Evolutionary conservation across 495 filamentous ascomycete species (phyloP).

Genomic region (Annulohypoxylon nitens): DNA sequence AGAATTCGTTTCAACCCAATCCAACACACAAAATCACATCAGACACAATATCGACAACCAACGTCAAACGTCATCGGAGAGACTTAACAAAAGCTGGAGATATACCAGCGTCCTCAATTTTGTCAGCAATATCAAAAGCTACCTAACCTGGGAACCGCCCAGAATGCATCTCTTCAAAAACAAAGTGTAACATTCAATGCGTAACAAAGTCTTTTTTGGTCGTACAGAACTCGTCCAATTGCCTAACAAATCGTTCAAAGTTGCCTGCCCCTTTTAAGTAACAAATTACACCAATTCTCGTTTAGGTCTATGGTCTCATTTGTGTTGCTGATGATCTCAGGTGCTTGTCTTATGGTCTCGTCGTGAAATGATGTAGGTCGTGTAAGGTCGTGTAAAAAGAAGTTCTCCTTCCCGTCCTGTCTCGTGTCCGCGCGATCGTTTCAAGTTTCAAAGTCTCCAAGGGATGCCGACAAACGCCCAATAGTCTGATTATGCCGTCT

Average conservation of each 20-base stretch:
- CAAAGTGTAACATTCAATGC: constrained; percentile 45
- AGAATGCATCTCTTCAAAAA: constrained; percentile 30
- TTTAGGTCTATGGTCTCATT: constrained; percentile 57
- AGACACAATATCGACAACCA: not conserved
- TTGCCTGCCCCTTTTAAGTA: constrained; percentile 48
- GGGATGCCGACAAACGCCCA: constrained; percentile 50
- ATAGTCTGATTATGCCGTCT: constrained; percentile 43
- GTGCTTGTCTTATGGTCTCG: constrained; percentile 52
- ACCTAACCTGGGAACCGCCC: constrained; percentile 17
- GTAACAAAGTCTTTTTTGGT: constrained; percentile 49
- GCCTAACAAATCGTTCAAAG: constrained; percentile 44
- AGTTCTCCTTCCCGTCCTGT: constrained; percentile 33
- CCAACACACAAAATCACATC: not conserved
- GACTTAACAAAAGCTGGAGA: constrained; percentile 5
- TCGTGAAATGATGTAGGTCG: constrained; percentile 53
- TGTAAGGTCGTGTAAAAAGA: constrained; percentile 44
- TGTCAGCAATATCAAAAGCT: constrained; percentile 24
- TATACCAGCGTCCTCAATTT: constrained; percentile 30
- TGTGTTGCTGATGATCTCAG: constrained; percentile 34
- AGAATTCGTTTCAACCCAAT: not conserved
- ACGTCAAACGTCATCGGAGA: not conserved
- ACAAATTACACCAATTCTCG: constrained; percentile 59
- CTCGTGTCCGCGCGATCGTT: constrained; percentile 38
- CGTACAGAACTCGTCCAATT: constrained; percentile 46
- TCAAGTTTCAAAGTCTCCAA: constrained; percentile 37